These are phyloP conservation scores for Plasmodium knowlesi DNA, from an alignment of 169 alveolate genomes.

Conservation along the genomic window DNA sequence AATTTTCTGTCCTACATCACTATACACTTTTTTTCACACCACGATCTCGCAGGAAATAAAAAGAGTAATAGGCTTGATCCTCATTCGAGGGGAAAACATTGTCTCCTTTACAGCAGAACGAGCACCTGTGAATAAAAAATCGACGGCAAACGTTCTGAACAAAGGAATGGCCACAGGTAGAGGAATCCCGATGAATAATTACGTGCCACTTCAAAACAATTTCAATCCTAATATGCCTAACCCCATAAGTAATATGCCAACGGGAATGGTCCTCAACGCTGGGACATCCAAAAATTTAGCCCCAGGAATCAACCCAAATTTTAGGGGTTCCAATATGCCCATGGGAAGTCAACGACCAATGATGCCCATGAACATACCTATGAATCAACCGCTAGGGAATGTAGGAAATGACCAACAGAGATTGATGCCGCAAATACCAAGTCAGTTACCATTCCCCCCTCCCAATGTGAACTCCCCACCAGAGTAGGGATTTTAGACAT, in stretches of 20 bases:
- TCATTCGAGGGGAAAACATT: conserved; percentile 98
- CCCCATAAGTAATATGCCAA: conserved; percentile 59
- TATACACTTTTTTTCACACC: not conserved
- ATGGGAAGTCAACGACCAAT: conserved; percentile 21
- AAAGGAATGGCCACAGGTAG: conserved; percentile 88
- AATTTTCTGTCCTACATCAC: not conserved
- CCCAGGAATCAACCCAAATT: conserved; percentile 38
- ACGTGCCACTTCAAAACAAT: conserved; percentile 61
- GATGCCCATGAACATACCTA: conserved; percentile 41
- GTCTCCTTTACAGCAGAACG: conserved; percentile 97
- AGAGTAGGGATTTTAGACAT: not conserved
- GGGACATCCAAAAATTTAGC: conserved; percentile 32
- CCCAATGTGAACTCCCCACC: conserved; percentile 8
- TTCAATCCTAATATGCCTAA: conserved; percentile 20
- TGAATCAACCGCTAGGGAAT: conserved; percentile 6
- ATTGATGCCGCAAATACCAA: conserved; percentile 10
- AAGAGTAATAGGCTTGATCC: conserved; percentile 96
- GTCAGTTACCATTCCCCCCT: conserved; percentile 21
- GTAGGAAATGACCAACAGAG: conserved; percentile 1
- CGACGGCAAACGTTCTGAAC: conserved; percentile 76
- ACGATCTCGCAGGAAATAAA: conserved; percentile 91
- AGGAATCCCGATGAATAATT: conserved; percentile 79
- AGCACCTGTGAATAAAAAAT: conserved; percentile 90
- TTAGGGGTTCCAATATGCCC: conserved; percentile 26
- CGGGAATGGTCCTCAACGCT: conserved; percentile 45